Base-by-base conservation (phyloP, 495 filamentous ascomycete species). In the Bryoglossum gracile region DNA sequence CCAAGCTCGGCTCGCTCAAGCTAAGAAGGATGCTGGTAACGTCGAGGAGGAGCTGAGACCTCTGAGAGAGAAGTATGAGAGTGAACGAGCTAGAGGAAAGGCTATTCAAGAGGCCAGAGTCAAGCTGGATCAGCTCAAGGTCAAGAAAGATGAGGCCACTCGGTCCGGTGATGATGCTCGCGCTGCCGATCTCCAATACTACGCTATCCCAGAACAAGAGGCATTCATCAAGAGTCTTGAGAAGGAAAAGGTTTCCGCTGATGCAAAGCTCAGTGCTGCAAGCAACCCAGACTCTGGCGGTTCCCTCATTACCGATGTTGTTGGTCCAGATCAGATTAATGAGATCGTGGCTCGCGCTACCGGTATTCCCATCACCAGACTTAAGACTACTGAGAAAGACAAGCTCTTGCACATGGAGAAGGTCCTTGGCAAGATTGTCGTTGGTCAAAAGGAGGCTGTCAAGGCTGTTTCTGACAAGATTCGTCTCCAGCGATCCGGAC, bases 251-350 rank as follows among this genome's bases (percentile, higher is more conserved):
- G 76, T 77, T 3, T 71, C 70, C 24, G 81, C 81, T 4, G 92
- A 98, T 66, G 78, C 78, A 9, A 83, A 91, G 30, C 72, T 85
- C 10, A 83, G 74, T 54, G 74, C 73, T 13, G 75, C 68, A 9
- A 80, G 75, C 26, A 72, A 74, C 25, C 61, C 63, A 11, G 78
- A 76, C 43, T 63, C 66, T 3, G 82, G 79, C 36, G 76, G 74
- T 44, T 70, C 77, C n/a, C 76, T 97, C 57, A 73, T 95, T 33
- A 89, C 90, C 8, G 92, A 98, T 63, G 74, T 92, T 5, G 92
- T 98, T 45, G 94, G 94, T 10, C 89, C 92, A 3, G 92, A 98
- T 46, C 91, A 98, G 62, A 98, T 98, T 76, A 97, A 98, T 67
- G 92, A 98, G 62, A 97, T 97, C 46, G 92, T 98, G 25, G 86